phyloP scores from a whole-genome alignment of 805 yeast genomes.

The Kuraishia cidri region DNA sequence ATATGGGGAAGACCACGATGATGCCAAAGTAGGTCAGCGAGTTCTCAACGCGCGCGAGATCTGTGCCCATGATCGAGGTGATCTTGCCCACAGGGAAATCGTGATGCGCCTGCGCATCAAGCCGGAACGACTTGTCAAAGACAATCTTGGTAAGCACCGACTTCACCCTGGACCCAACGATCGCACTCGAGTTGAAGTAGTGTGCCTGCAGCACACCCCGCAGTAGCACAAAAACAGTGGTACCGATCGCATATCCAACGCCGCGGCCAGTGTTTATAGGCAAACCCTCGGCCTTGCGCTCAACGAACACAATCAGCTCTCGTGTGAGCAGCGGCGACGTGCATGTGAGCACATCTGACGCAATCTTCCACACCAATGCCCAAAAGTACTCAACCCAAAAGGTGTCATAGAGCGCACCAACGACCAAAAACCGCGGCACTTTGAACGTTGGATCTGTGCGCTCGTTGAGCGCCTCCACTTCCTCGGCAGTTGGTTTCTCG shows the following conservation, averaged over 20 bases:
- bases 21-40: slow-evolving; percentile 43
- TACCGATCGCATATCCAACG: slow-evolving; percentile 69
- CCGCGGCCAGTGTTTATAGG: slow-evolving; percentile 43
- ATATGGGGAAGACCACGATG: slow-evolving; percentile 37
- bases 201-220: slow-evolving; percentile 47
- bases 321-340: slow-evolving; percentile 62
- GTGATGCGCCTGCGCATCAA: slow-evolving; percentile 49
- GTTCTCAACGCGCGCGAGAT: slow-evolving; percentile 70
- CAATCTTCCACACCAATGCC: slow-evolving; percentile 22
- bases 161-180: slow-evolving; percentile 64
- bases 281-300: slow-evolving; percentile 32
- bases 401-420: slow-evolving; percentile 32
- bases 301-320: slow-evolving; percentile 55
- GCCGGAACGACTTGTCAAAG: slow-evolving; percentile 55
- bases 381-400: slow-evolving; percentile 6
- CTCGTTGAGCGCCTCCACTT: neutral
- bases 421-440: slow-evolving; percentile 10
- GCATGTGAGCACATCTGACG: slow-evolving; percentile 40
- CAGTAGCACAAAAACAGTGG: slow-evolving; percentile 42
- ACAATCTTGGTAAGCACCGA: slow-evolving; percentile 65
- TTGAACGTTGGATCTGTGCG: slow-evolving; percentile 6
- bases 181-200: slow-evolving; percentile 50
- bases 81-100: slow-evolving; percentile 61
- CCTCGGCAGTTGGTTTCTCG: neutral
- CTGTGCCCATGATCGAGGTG: slow-evolving; percentile 76